These are phyloP conservation scores for Cucumis cinereus DNA, from an alignment of 306 rosid species.

Conservation along the genomic window DNA sequence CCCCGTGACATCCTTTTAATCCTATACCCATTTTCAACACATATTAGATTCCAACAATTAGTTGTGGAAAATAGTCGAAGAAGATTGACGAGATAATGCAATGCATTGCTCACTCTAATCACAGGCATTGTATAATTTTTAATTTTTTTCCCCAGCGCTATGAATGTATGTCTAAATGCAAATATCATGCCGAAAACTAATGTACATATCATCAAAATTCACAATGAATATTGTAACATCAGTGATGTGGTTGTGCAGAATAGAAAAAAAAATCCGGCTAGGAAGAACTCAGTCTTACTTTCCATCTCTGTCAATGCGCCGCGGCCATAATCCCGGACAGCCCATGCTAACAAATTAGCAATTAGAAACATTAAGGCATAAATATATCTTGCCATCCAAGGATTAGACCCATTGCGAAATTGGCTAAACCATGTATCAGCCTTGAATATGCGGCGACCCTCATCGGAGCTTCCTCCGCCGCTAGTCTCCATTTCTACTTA, in stretches of 20 bases:
- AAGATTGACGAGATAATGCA: neutral
- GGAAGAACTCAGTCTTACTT: constrained; percentile 35
- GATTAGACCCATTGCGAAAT: constrained; percentile 68
- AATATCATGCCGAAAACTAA: no score
- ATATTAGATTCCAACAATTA: neutral
- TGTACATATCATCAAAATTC: no score
- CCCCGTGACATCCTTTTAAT: constrained; percentile 56
- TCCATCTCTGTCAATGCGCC: constrained; percentile 42
- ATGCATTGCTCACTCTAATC: neutral
- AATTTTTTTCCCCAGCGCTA: no score
- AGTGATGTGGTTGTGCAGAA: no score
- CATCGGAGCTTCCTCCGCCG: neutral
- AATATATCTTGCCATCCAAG: constrained; percentile 91
- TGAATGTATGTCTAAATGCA: no score
- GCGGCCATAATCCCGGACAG: constrained; percentile 66
- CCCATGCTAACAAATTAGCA: constrained; percentile 80
- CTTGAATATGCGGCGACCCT: constrained; percentile 3
- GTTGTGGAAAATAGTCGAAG: neutral
- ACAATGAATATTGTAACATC: no score
- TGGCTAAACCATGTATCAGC: constrained; percentile 12
- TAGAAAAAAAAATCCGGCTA: no score
- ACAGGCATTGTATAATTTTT: neutral
- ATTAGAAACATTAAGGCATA: constrained; percentile 65
- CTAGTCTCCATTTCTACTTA: constrained; percentile 3
- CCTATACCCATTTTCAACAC: constrained; percentile 27